phyloP scores from a whole-genome alignment of 441 rosid genomes.

The Biscutella laevigata region DNA sequence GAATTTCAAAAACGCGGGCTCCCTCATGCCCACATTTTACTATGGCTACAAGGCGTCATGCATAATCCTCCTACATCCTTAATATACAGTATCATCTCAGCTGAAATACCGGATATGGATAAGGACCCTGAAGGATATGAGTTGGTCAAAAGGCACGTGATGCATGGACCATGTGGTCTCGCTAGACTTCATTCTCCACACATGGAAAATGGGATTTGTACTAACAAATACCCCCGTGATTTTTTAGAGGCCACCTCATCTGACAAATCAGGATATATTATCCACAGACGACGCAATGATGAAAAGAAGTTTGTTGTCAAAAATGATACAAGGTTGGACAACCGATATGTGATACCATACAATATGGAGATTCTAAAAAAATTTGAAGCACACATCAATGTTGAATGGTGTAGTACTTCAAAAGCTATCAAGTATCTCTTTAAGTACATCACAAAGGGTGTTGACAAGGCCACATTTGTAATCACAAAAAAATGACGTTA shows the following conservation, averaged over 20 bases:
- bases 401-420: background rate
- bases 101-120: too few species aligned
- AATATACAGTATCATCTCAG: too few species aligned
- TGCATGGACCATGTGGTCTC: background rate
- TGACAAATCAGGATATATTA: background rate
- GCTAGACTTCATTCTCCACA: background rate
- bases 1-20: too few species aligned
- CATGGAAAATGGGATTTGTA: background rate
- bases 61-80: too few species aligned
- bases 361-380: background rate
- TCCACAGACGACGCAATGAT: background rate
- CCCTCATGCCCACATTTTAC: too few species aligned
- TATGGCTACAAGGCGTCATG: too few species aligned
- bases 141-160: too few species aligned
- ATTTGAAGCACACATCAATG: background rate
- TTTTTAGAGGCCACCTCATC: background rate
- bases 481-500: too few species aligned
- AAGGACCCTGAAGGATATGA: too few species aligned
- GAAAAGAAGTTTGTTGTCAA: background rate
- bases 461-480: background rate
- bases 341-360: background rate
- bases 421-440: background rate
- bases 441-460: background rate
- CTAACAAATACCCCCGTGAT: background rate
- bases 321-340: background rate